phyloP scores from a whole-genome alignment of 768 basidiomycete genomes.

The Lepiota brunneoincarnata region DNA sequence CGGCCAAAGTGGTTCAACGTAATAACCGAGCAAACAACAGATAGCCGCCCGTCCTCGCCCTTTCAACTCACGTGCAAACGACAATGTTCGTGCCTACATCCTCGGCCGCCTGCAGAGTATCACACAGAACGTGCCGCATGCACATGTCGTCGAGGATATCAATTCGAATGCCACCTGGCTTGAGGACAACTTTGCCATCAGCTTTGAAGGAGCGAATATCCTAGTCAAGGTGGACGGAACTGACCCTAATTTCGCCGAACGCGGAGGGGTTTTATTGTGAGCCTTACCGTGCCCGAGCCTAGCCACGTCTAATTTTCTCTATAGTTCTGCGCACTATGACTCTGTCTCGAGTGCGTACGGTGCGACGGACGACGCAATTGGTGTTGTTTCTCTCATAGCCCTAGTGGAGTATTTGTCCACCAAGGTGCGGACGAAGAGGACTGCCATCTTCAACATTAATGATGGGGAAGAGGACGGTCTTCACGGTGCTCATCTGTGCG shows the following conservation, averaged over 20 bases:
- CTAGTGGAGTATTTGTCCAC: slow-evolving; percentile 47
- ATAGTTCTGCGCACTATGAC: slow-evolving; percentile 70
- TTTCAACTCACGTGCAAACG: slow-evolving; percentile 17
- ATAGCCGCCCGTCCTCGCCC: slow-evolving; percentile 17
- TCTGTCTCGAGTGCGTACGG: slow-evolving; percentile 67
- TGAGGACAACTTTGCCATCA: slow-evolving; percentile 21
- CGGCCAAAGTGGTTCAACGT: neutral
- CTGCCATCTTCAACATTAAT: slow-evolving; percentile 73
- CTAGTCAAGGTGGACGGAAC: slow-evolving; percentile 59
- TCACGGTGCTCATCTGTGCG: slow-evolving; percentile 58
- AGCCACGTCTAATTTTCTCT: slow-evolving; percentile 48
- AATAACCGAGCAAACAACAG: neutral
- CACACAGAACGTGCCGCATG: neutral
- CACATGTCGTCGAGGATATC: slow-evolving; percentile 16
- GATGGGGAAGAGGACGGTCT: slow-evolving; percentile 75
- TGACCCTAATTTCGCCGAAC: slow-evolving; percentile 20
- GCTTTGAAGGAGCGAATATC: slow-evolving; percentile 61
- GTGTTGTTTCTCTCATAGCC: slow-evolving; percentile 53
- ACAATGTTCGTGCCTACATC: slow-evolving; percentile 12
- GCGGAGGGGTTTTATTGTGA: slow-evolving; percentile 44
- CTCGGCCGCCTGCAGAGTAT: slow-evolving; percentile 14
- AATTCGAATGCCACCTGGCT: slow-evolving; percentile 44
- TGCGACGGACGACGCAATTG: slow-evolving; percentile 72
- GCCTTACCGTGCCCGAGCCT: neutral
- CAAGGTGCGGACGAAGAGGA: slow-evolving; percentile 46